A percentile compares a stretch with the other conserved stretches of the same genome.
Conservation (phyloP, 495 filamentous ascomycete genomes). For the Podospora pseudocomata region DNA sequence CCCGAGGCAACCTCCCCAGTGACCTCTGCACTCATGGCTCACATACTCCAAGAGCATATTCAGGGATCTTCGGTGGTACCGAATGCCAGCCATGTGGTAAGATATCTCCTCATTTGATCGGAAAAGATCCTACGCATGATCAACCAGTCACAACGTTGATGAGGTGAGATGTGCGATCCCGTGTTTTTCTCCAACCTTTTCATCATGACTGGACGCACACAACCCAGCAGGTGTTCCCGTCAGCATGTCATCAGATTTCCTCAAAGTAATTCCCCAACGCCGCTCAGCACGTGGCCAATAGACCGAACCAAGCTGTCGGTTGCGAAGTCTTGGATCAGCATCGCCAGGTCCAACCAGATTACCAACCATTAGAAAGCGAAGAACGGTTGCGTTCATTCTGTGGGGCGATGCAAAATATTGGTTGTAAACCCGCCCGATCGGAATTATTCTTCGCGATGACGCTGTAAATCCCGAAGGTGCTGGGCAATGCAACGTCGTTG, state of each 20-base stretch:
- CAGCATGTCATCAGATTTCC: not conserved
- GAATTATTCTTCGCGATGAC: too few species aligned
- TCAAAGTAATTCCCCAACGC: not conserved
- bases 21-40: not conserved
- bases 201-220: not conserved
- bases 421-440: too few species aligned
- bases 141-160: not conserved
- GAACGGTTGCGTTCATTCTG: too few species aligned
- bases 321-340: too few species aligned
- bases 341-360: too few species aligned
- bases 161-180: not conserved
- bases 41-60: not conserved
- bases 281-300: not conserved
- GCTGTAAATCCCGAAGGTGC: too few species aligned
- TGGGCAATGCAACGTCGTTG: too few species aligned
- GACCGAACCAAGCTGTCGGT: too few species aligned
- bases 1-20: too few species aligned
- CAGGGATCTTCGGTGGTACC: not conserved
- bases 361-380: too few species aligned
- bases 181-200: not conserved
- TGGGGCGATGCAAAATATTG: too few species aligned
- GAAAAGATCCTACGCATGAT: not conserved
- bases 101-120: not conserved
- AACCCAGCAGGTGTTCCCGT: not conserved
- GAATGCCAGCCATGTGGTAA: not conserved